Evolutionary conservation across 352 stramenopile species (phyloP), one percentile per base, ranked within the genome.

Genomic region (Globisporangium acanthophoron): DNA sequence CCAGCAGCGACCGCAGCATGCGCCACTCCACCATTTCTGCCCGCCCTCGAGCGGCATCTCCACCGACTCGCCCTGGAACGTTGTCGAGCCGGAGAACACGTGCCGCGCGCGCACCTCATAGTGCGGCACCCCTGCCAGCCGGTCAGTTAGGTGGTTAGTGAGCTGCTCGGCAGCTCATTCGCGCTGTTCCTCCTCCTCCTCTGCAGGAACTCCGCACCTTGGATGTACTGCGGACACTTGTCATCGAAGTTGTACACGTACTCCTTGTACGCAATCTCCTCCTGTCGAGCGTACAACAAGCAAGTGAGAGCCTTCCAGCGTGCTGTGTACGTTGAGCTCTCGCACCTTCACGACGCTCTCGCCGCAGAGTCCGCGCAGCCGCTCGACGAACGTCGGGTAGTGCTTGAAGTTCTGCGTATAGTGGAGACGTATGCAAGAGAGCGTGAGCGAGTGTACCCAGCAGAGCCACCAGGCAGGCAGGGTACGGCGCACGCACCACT

Each of bases 241-340:
- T 90, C 84, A 57, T 94, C 84, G 57, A 94, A 92, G 65, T 92
- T 92, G 77, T 91, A 94, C 29, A 94, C 81, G 64, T 94, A 94
- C 58, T 94, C 84, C 64, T 94, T 94, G 77, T 85, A 94, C 58
- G 83, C 82, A 29, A 94, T 92, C 37, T 94, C 79, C 59, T 94
- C 84, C 78, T 89, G 53, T 15, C 16, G 40, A 48, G 9, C 18
- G 33, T 5, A 50, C 57, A 39, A 39, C 21, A 18, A 44, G 29
- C 29, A 20, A 35, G 37, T 16, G 47, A 39, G 13, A 31, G 16
- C 13, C 16, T 15, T 8, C 41, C 33, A 12, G 16, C 24, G 16
- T 9, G 41, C 12, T 12, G 13, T n/a, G 54, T 40, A 41, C 13
- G 11, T 33, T 24, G 20, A 41, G 9, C n/a, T 3, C n/a, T 31